A percentile compares a stretch with the other conserved stretches of the same genome.
phyloP scores from a whole-genome alignment of 176 grass and related monocot genomes.

The barley (Hordeum vulgare) region MorexV3_pseudomolecules_assembly NC_058523.1:229144187-229144686 shows the following conservation, averaged over 20 bases:
- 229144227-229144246: neutral
- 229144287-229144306: conserved; percentile 1
- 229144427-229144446: neutral
- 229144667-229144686: too few relatives aligned
- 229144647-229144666: neutral
- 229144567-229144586: neutral
- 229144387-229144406: neutral
- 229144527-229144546: neutral
- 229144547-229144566: neutral
- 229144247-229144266: neutral
- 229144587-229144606: neutral
- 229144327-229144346: neutral
- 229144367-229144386: neutral
- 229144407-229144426: neutral
- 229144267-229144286: neutral
- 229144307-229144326: neutral
- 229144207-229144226: conserved; percentile 9
- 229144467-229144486: neutral
- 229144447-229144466: neutral
- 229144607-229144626: too few relatives aligned
- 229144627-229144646: too few relatives aligned
- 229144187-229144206: neutral
- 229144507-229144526: neutral
- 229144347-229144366: neutral
- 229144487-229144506: neutral